Evolutionary conservation across 139 green algal genomes (phyloP), one percentile per base, ranked within the genome.

Genomic region (Picochlorum costavermella): DNA sequence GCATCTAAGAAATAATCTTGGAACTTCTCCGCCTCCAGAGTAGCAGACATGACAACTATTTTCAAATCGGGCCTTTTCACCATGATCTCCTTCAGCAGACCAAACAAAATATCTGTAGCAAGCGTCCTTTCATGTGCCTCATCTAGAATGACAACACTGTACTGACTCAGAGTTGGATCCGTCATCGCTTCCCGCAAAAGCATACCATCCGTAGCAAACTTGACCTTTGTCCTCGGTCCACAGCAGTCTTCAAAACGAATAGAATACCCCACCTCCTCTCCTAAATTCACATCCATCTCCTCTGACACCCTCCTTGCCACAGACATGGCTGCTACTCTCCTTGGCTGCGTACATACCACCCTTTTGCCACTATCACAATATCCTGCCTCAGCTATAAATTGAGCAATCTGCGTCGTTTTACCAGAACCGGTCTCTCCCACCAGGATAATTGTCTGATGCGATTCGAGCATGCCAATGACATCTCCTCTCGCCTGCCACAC

Each of bases 321-420:
- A 17, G 73, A 87, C 64, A 94, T 86, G 10, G 90, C 90, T 11
- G 90, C 90, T 69, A 96, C 89, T 16, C 90, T 73, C 11, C 90
- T 69, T 3, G 90, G 90, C 77, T 96, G 90, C 20, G 90, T 96
- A 76, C 84, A 90, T 2, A 82, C 88, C 10, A 96, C 84, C 60
- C 80, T 72, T 44, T 90, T 90, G 40, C 82, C 68, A 30, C 72
- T 74, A 23, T 71, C 56, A 4, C 78, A 83, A 70, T 94, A 95
- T 4, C 93, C 90, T 6, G 85, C 83, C 61, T 98, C 90, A 0
- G 82, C 76, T 29, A 96, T 85, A 60, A 98, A 97, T 81, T 99
- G 91, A n/a, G 88, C 82, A 26, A 99, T 96, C 83, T 99, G 94
- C n/a, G 94, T 99, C 8, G 94, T 99, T 77, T 99, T 99, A 40